These are phyloP conservation scores for Tolypocladium endophyticum DNA, from an alignment of 2,329 filamentous ascomycete species.

Conservation along the genomic window DNA sequence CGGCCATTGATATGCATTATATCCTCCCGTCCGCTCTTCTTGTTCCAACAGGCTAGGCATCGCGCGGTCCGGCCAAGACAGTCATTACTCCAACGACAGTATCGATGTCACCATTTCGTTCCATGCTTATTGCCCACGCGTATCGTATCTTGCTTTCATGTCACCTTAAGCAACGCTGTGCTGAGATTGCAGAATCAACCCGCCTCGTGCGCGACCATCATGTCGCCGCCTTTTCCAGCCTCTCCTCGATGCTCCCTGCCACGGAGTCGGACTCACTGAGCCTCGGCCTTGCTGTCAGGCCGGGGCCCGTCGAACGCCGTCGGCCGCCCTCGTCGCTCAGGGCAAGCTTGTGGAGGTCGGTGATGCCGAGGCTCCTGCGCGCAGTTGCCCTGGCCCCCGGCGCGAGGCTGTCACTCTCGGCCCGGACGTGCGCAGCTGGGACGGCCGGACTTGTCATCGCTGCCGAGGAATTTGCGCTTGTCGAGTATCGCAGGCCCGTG, in stretches of 20 bases:
- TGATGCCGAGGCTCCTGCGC: slow-evolving; percentile 17
- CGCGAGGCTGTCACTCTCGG: slow-evolving; percentile 10
- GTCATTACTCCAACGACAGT: not conserved
- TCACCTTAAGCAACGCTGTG: slow-evolving; percentile 15
- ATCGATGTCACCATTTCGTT: not conserved
- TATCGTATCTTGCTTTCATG: slow-evolving; percentile 3
- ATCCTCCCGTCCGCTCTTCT: not conserved
- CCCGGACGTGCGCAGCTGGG: slow-evolving; percentile 24
- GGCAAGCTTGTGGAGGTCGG: slow-evolving; percentile 15
- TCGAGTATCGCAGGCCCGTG: slow-evolving; percentile 21
- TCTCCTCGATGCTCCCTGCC: slow-evolving; percentile 9
- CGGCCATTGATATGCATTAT: not conserved
- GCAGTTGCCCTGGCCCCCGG: slow-evolving; percentile 23
- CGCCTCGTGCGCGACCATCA: slow-evolving; percentile 15
- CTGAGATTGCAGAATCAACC: slow-evolving; percentile 21
- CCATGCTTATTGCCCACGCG: slow-evolving; percentile 6
- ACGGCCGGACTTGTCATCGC: not conserved
- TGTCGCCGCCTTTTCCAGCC: slow-evolving; percentile 3
- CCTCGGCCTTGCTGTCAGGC: slow-evolving; percentile 9
- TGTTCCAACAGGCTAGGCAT: not conserved
- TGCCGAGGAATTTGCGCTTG: slow-evolving; percentile 11
- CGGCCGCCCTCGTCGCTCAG: slow-evolving; percentile 14
- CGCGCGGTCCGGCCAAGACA: not conserved
- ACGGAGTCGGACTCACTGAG: slow-evolving; percentile 10
- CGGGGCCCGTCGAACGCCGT: slow-evolving; percentile 18